A percentile compares a stretch with the other conserved stretches of the same genome.
Conservation (phyloP, 2,329 filamentous ascomycete genomes). For the Coniochaeta sp. region DNA sequence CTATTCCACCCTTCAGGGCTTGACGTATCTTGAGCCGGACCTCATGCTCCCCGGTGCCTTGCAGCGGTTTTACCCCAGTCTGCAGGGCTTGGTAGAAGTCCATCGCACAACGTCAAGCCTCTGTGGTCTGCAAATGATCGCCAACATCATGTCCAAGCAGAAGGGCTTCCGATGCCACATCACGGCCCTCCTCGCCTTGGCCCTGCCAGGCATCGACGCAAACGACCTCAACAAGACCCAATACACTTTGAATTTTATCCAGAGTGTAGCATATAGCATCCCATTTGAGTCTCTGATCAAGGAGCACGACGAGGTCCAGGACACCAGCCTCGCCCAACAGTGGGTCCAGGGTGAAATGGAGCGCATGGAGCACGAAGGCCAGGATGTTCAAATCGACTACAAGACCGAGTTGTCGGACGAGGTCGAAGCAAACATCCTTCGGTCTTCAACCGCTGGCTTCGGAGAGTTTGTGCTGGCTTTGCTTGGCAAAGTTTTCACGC, state of each 20-base stretch:
- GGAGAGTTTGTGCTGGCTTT: conserved; percentile 88
- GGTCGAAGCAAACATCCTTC: conserved; percentile 79
- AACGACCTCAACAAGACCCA: conserved; percentile 97
- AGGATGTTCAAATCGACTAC: conserved; percentile 81
- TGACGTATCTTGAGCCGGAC: conserved; percentile 86
- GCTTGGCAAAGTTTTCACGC: conserved; percentile 87
- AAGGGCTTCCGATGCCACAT: conserved; percentile 97
- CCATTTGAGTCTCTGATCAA: conserved; percentile 78
- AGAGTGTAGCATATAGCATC: conserved; percentile 92
- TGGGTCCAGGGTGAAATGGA: conserved; percentile 96
- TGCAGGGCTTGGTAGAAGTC: conserved; percentile 94
- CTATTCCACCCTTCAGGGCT: conserved; percentile 78
- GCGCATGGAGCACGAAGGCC: conserved; percentile 82
- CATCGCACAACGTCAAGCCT: conserved; percentile 93
- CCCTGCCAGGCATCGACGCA: conserved; percentile 90
- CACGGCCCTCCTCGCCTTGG: conserved; percentile 85
- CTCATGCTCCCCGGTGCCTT: conserved; percentile 88
- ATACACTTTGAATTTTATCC: conserved; percentile 89
- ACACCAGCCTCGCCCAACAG: conserved; percentile 72
- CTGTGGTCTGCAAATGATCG: conserved; percentile 84
- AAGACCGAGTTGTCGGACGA: conserved; percentile 72
- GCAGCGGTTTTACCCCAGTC: conserved; percentile 92
- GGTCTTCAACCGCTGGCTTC: conserved; percentile 90
- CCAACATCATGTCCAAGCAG: conserved; percentile 81
- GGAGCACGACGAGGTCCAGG: conserved; percentile 59